Percentiles rank a stretch among this genome's conserved stretches.
Conservation (phyloP, 805 yeast genomes). For the Saccharomycopsis sp. region DNA sequence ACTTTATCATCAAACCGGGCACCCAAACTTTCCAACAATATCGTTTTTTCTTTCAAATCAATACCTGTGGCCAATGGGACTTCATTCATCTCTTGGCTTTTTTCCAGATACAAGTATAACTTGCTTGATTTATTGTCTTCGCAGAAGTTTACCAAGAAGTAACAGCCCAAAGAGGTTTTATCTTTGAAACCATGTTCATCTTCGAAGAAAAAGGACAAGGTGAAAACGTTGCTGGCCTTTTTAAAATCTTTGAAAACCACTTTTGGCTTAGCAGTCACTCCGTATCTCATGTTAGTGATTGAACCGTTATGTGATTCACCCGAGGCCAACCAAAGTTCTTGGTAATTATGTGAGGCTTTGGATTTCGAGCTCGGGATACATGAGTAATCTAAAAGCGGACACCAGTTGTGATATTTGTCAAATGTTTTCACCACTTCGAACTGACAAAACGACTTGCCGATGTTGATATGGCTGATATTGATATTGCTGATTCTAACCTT, state of each 20-base stretch:
- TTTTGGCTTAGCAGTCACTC: not conserved
- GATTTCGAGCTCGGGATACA: not conserved
- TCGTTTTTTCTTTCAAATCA: not conserved
- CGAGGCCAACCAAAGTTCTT: conserved; percentile 15
- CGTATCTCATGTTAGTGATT: conserved; percentile 7
- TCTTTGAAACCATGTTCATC: too few species aligned
- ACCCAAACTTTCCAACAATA: not conserved
- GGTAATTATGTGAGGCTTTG: conserved; percentile 3
- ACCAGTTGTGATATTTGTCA: conserved; percentile 12
- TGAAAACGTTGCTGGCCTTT: conserved; percentile 7
- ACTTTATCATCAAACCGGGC: too few species aligned
- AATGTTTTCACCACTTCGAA: conserved; percentile 1
- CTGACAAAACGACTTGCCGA: too few species aligned
- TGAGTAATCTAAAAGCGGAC: conserved; percentile 3
- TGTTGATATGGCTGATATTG: not conserved
- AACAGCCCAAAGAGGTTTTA: too few species aligned
- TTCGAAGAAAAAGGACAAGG: not conserved
- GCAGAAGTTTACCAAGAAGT: conserved; percentile 2
- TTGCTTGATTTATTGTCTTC: too few species aligned
- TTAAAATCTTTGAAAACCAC: conserved; percentile 1
- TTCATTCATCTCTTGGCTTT: not conserved
- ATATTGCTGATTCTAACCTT: not conserved
- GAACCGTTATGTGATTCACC: conserved; percentile 10
- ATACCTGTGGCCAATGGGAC: conserved; percentile 2
- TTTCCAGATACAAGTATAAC: not conserved